Evolutionary conservation across 2,329 filamentous ascomycete genomes (phyloP).

Genomic region (Mariannaea elegans): DNA sequence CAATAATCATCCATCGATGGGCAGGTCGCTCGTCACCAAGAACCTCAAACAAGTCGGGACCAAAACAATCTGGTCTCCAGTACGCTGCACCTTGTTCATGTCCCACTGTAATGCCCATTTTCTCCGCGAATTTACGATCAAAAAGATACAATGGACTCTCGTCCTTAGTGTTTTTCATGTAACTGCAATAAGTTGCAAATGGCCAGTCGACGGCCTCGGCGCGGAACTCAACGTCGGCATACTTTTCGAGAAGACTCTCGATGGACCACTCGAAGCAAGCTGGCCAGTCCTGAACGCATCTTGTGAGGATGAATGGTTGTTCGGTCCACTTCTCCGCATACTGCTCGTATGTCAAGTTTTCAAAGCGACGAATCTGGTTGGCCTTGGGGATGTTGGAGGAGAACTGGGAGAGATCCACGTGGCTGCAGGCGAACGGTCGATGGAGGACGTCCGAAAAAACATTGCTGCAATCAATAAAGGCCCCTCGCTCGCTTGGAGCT

Average conservation of each 20-base stretch:
- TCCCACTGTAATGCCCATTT: slow-evolving; percentile 78
- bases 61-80: slow-evolving; percentile 85
- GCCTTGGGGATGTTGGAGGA: slow-evolving; percentile 73
- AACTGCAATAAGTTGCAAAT: slow-evolving; percentile 80
- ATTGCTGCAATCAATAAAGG: slow-evolving; percentile 74
- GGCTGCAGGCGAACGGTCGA: slow-evolving; percentile 88
- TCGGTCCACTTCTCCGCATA: slow-evolving; percentile 81
- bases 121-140: slow-evolving; percentile 85
- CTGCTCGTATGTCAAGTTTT: slow-evolving; percentile 74
- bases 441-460: slow-evolving; percentile 93
- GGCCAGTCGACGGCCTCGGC: slow-evolving; percentile 96
- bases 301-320: slow-evolving; percentile 86
- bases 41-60: slow-evolving; percentile 83
- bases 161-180: slow-evolving; percentile 81
- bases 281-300: slow-evolving; percentile 84
- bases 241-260: slow-evolving; percentile 69
- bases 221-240: slow-evolving; percentile 76
- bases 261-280: slow-evolving; percentile 79
- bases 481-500: slow-evolving; percentile 53
- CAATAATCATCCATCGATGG: slow-evolving; percentile 91
- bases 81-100: slow-evolving; percentile 66
- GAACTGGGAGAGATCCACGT: slow-evolving; percentile 74
- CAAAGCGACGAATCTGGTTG: slow-evolving; percentile 78
- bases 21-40: slow-evolving; percentile 83
- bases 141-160: slow-evolving; percentile 95